phyloP scores from a whole-genome alignment of 371 early-diverging fungal genomes.

The Mucor saturninus region DNA sequence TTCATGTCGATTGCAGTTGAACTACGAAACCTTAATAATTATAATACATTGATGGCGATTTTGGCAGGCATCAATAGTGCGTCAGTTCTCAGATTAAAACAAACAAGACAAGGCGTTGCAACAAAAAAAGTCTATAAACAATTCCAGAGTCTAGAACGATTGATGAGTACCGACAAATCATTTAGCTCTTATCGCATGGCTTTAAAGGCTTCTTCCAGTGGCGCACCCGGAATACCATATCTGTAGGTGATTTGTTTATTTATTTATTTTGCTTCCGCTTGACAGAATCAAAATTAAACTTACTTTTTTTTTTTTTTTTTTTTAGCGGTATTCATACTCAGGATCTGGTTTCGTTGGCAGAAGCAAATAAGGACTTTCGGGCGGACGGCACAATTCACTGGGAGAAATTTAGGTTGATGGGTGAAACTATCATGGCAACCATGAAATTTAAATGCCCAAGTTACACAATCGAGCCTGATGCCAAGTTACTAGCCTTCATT shows the following conservation, averaged over 20 bases:
- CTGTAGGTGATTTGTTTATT: slow-evolving; percentile 35
- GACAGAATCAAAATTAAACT: background rate
- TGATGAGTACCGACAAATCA: slow-evolving; percentile 70
- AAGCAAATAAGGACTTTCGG: slow-evolving; percentile 64
- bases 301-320: background rate
- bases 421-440: slow-evolving; percentile 56
- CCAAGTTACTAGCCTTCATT: slow-evolving; percentile 38
- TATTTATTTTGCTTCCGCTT: background rate
- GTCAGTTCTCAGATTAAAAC: slow-evolving; percentile 62
- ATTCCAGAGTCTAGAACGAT: slow-evolving; percentile 62
- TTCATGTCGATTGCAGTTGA: slow-evolving; percentile 70
- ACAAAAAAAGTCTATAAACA: slow-evolving; percentile 58
- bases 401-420: slow-evolving; percentile 67
- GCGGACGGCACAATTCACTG: slow-evolving; percentile 62
- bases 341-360: slow-evolving; percentile 60
- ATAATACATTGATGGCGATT: slow-evolving; percentile 74
- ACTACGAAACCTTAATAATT: slow-evolving; percentile 65
- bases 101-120: slow-evolving; percentile 59
- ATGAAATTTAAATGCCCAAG: slow-evolving; percentile 51
- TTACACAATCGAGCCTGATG: slow-evolving; percentile 43
- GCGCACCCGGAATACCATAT: slow-evolving; percentile 65
- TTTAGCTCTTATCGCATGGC: slow-evolving; percentile 69
- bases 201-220: slow-evolving; percentile 47
- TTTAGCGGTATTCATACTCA: slow-evolving; percentile 61
- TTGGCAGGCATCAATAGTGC: slow-evolving; percentile 76